Evolutionary conservation across 1,284 basidiomycete species (phyloP).

Genomic region (Retiboletus flavoniger): DNA sequence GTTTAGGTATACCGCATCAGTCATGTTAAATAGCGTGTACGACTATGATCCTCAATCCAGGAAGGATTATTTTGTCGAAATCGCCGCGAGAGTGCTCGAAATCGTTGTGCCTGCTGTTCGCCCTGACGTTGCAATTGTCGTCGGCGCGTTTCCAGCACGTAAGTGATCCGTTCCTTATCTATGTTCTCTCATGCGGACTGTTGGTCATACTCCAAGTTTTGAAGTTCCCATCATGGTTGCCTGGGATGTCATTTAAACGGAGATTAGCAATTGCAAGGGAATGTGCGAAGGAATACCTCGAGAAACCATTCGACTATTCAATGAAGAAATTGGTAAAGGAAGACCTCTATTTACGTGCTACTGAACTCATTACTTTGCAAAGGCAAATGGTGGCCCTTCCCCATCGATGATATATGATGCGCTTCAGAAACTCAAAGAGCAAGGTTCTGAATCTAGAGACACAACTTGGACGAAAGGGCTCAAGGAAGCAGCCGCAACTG

Average conservation of each 20-base stretch:
- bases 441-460: too few relatives aligned
- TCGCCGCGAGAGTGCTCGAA: not conserved
- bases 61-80: not conserved
- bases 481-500: too few relatives aligned
- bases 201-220: constrained; percentile 1
- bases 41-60: constrained; percentile 3
- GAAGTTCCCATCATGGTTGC: constrained; percentile 12
- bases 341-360: too few relatives aligned
- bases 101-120: not conserved
- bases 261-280: not conserved
- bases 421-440: too few relatives aligned
- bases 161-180: not conserved
- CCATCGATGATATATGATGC: too few relatives aligned
- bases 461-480: too few relatives aligned
- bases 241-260: constrained; percentile 16
- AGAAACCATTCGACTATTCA: constrained; percentile 8
- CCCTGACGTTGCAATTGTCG: not conserved
- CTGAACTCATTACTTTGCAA: too few relatives aligned
- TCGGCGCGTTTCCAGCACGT: constrained; percentile 1
- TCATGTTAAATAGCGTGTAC: too few relatives aligned
- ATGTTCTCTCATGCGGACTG: too few relatives aligned
- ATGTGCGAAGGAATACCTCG: not conserved
- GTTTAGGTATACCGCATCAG: not conserved
- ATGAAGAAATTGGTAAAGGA: constrained; percentile 5
- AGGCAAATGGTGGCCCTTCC: too few relatives aligned